Percentiles rank a stretch among this genome's conserved stretches.
Conservation (phyloP, 257 asterid genomes). For the Solanum lycopersicoides region DNA sequence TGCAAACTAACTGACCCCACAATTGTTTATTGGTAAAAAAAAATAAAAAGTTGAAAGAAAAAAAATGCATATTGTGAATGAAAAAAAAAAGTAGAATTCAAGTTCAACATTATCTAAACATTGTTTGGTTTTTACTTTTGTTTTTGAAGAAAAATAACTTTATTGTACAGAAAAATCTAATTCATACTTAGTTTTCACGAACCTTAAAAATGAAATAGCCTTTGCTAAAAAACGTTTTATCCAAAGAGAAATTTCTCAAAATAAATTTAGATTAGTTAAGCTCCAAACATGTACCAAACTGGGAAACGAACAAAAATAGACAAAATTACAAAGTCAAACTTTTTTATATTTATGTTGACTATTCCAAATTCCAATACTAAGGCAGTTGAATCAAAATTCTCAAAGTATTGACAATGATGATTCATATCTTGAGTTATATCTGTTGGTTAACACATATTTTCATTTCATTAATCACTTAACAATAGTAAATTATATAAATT, state of each 20-base stretch:
- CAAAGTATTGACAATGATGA: background rate
- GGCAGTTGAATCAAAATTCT: background rate
- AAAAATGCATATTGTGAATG: background rate
- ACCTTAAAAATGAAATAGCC: rapidly evolving
- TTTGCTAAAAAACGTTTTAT: background rate
- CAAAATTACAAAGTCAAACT: background rate
- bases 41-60: background rate
- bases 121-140: background rate
- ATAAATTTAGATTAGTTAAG: background rate
- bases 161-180: background rate
- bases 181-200: background rate
- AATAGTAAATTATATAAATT: background rate
- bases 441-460: background rate
- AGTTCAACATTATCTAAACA: background rate
- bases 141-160: background rate
- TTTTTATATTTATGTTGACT: background rate
- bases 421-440: background rate
- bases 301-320: rapidly evolving
- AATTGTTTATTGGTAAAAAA: background rate
- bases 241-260: rapidly evolving
- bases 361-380: background rate
- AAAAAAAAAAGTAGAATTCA: background rate
- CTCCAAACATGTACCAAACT: background rate
- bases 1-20: background rate
- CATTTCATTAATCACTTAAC: background rate